Base-by-base conservation (phyloP, 2,329 filamentous ascomycete genomes). In the Cladosporium sp. region DNA sequence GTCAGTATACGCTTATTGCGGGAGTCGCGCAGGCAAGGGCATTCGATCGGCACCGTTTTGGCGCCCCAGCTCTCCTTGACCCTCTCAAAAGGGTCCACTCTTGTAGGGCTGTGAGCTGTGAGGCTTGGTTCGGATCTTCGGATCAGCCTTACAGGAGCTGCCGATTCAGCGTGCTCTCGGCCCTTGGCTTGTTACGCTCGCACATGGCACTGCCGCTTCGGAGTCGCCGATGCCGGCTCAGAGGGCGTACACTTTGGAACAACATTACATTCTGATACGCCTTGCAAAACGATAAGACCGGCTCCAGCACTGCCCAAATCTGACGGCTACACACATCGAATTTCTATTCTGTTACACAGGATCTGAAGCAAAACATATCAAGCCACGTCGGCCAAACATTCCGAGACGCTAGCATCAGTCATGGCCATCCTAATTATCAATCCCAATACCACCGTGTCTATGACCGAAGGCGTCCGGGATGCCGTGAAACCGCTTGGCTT, bases 391-490 rank as follows among this genome's bases (percentile, higher is more conserved):
- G 25, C n/a, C 11, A 3, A 17, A n/a, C 6, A 9, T 45, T 6
- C n/a, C 42, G 20, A 14, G 15, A 45, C 17, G 22, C 22, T 45
- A 30, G 43, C 22, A 47, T 7, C 47, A 37, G 30, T 17, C 28
- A 43, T 43, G 36, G 19, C 54, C 34, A 49, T 92, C 62, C 80
- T 93, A 40, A 78, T 93, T 61, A 80, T 93, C 66, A 93, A 94
- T 69, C 89, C 90, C 36, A 94, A 94, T 75, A 91, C 88, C 2
- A 90, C 87, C 1, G 66, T 75, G 58, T 76, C 80, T 58, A 93
- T 93, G 89, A 93, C 89, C 11, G 76, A 84, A 6, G 84, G 82
- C 25, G 79, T 92, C 66, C 79, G 80, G 65, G 78, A 78, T 8
- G 70, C 82, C 9, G 73, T 82, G 55, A 68, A 78, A 49, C 65